These are phyloP conservation scores for Rhizoclosmatium globosum DNA, from an alignment of 192 early-diverging fungal species.

Conservation along the genomic window DNA sequence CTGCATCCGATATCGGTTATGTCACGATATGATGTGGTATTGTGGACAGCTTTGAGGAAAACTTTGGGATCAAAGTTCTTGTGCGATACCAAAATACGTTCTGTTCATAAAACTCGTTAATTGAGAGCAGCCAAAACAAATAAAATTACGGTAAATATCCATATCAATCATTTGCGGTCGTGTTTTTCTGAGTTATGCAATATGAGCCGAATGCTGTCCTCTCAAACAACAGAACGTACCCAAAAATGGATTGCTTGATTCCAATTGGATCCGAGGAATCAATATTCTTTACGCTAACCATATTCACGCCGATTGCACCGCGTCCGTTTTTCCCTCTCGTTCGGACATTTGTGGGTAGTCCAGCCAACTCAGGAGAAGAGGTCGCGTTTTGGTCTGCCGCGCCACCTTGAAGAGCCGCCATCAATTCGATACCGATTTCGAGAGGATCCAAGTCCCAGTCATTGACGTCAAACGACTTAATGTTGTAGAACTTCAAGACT, in stretches of 20 bases:
- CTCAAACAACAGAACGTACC: constrained; percentile 27
- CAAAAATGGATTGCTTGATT: constrained; percentile 47
- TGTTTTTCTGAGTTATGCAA: constrained; percentile 28
- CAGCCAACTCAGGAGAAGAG: neutral
- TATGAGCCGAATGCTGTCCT: no score
- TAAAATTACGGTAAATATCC: constrained; percentile 9
- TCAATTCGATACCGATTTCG: constrained; percentile 22
- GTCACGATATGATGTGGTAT: constrained; percentile 84
- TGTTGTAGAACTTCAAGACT: constrained; percentile 56
- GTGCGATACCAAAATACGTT: constrained; percentile 58
- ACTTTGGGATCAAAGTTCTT: constrained; percentile 71
- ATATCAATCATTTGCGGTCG: constrained; percentile 19
- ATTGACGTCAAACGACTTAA: constrained; percentile 47
- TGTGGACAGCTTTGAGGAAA: constrained; percentile 87
- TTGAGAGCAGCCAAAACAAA: neutral
- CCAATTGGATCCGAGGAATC: constrained; percentile 59
- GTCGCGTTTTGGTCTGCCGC: neutral
- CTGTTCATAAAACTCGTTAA: neutral
- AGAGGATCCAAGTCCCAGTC: constrained; percentile 40
- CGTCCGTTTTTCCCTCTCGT: neutral
- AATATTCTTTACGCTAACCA: constrained; percentile 23
- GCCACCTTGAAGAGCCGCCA: neutral
- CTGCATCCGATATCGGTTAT: constrained; percentile 76
- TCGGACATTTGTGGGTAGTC: neutral
- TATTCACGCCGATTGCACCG: neutral